Conservation (phyloP, 2,329 filamentous ascomycete species). For the Arthrobotrys megalospora region DNA sequence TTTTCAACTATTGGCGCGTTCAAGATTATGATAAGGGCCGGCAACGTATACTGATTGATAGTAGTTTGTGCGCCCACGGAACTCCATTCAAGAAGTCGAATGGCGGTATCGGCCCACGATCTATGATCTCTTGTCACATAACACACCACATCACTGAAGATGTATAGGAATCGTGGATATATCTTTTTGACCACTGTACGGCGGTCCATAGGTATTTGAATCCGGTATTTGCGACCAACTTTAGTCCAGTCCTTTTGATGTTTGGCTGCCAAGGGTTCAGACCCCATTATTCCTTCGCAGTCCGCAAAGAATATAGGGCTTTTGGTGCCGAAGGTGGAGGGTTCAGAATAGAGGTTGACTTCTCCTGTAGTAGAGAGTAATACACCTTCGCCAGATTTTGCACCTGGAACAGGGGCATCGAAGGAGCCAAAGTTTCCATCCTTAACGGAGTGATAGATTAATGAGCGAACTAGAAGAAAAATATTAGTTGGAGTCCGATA, state of each 20-base stretch:
- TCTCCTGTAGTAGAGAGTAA: neutral
- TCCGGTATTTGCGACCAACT: neutral
- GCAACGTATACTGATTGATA: neutral
- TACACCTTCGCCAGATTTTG: neutral
- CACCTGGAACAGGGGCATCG: neutral
- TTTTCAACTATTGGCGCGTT: constrained; percentile 1
- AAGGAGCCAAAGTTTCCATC: neutral
- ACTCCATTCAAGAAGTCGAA: constrained; percentile 13
- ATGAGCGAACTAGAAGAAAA: neutral
- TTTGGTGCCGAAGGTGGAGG: constrained; percentile 1
- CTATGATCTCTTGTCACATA: constrained; percentile 17
- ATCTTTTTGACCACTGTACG: neutral
- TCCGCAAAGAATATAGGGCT: constrained; percentile 28
- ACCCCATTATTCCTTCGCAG: constrained; percentile 30
- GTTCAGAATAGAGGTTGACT: constrained; percentile 28
- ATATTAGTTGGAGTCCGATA: neutral
- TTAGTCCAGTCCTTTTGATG: constrained; percentile 23
- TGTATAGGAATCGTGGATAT: constrained; percentile 31
- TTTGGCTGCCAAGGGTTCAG: neutral
- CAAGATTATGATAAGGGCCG: constrained; percentile 18
- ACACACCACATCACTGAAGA: constrained; percentile 20
- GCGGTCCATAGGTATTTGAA: constrained; percentile 2
- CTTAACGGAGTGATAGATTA: neutral
- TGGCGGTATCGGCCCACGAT: neutral
- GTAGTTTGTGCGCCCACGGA: neutral